Conservation (phyloP, 805 yeast genomes). For the Saturnispora dispora region DNA sequence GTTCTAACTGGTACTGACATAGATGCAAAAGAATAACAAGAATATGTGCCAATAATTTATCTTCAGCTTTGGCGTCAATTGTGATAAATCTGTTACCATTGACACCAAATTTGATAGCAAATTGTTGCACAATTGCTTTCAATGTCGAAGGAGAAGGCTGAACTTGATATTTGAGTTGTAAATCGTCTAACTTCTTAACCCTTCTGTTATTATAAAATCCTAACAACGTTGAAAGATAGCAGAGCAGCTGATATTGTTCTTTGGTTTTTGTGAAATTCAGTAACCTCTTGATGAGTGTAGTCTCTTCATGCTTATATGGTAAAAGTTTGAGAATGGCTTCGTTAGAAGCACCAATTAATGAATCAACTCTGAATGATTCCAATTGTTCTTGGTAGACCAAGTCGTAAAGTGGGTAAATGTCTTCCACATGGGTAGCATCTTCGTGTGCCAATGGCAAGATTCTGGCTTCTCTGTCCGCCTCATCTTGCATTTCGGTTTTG, state of each 20-base stretch:
- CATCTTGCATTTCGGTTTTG: constrained; percentile 48
- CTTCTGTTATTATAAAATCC: constrained; percentile 76
- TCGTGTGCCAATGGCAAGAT: constrained; percentile 74
- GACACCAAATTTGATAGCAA: constrained; percentile 39
- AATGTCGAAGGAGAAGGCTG: constrained; percentile 73
- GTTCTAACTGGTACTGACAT: constrained; percentile 64
- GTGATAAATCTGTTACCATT: constrained; percentile 43
- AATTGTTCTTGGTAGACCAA: constrained; percentile 65
- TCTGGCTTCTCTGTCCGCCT: constrained; percentile 53
- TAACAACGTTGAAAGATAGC: constrained; percentile 68
- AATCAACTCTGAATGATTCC: constrained; percentile 51
- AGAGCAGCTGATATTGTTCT: constrained; percentile 58
- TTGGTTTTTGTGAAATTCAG: constrained; percentile 29
- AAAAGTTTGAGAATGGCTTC: constrained; percentile 46
- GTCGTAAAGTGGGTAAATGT: constrained; percentile 64
- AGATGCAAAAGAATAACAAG: constrained; percentile 66
- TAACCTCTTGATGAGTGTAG: constrained; percentile 3
- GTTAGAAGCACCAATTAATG: constrained; percentile 37
- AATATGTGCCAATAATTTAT: constrained; percentile 72
- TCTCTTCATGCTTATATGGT: constrained; percentile 40
- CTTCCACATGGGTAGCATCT: constrained; percentile 76
- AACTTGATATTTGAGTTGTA: constrained; percentile 52
- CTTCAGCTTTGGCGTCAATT: constrained; percentile 84
- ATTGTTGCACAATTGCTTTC: constrained; percentile 63
- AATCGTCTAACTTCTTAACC: constrained; percentile 44